Percentiles rank a stretch among this genome's conserved stretches.
These are phyloP conservation scores for Boletus speciosus DNA, from an alignment of 768 basidiomycete genomes.

Conservation along the genomic window DNA sequence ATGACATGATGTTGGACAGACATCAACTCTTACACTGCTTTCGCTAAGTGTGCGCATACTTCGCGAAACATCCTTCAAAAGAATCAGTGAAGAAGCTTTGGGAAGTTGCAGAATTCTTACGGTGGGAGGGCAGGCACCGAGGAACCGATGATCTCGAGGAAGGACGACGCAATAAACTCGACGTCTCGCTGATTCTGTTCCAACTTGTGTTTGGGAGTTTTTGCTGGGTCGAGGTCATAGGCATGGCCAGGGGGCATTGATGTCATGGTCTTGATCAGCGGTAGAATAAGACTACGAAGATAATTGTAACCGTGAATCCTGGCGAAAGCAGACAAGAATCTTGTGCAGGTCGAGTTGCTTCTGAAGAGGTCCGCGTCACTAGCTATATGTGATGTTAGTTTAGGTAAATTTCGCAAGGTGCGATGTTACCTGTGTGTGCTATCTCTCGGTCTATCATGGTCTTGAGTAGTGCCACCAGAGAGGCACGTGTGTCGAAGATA, in stretches of 20 bases:
- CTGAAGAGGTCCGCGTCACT: constrained; percentile 82
- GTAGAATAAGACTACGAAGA: constrained; percentile 72
- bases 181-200: constrained; percentile 68
- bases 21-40: constrained; percentile 58
- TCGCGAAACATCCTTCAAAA: constrained; percentile 74
- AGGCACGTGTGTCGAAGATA: constrained; percentile 74
- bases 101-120: constrained; percentile 42
- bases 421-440: constrained; percentile 58
- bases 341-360: constrained; percentile 82
- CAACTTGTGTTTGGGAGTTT: constrained; percentile 55
- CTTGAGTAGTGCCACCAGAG: constrained; percentile 72
- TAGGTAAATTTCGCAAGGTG: background rate
- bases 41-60: constrained; percentile 78
- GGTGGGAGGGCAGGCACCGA: constrained; percentile 70
- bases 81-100: background rate
- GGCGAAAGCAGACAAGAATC: constrained; percentile 83
- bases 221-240: constrained; percentile 75
- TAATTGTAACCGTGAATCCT: constrained; percentile 91
- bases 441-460: constrained; percentile 86
- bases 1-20: constrained; percentile 2
- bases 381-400: constrained; percentile 41
- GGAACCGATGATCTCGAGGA: constrained; percentile 69
- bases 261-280: constrained; percentile 72
- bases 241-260: constrained; percentile 68
- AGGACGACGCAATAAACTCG: constrained; percentile 67